These are phyloP conservation scores for Brassica balearica DNA, from an alignment of 441 rosid genomes.

Conservation along the genomic window DNA sequence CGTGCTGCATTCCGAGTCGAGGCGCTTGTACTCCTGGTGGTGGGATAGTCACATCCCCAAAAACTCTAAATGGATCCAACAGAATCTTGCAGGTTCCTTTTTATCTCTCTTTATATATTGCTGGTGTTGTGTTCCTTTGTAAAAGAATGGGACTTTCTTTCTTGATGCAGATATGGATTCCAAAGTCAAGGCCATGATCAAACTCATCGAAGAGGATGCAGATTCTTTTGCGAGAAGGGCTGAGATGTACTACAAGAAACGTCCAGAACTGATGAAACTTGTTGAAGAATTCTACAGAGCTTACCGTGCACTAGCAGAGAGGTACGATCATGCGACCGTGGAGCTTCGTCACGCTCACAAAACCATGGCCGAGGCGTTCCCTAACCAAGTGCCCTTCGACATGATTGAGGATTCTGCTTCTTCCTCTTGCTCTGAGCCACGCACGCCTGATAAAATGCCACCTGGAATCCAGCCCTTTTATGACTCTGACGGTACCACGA, in stretches of 20 bases:
- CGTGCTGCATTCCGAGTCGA: constrained; percentile 59
- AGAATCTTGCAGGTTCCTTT: constrained; percentile 72
- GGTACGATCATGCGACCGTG: constrained; percentile 75
- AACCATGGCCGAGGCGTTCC: constrained; percentile 80
- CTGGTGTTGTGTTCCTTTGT: background rate
- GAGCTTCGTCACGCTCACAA: constrained; percentile 87
- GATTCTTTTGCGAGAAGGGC: constrained; percentile 91
- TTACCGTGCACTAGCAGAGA: constrained; percentile 82
- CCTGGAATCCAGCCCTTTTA: constrained; percentile 45
- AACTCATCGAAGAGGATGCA: constrained; percentile 86
- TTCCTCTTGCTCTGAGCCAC: constrained; percentile 58
- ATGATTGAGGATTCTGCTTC: constrained; percentile 63
- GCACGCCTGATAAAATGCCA: constrained; percentile 60
- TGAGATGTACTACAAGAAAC: constrained; percentile 87
- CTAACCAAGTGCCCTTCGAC: constrained; percentile 64
- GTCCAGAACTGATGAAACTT: constrained; percentile 82
- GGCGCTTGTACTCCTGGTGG: constrained; percentile 86
- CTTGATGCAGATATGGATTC: constrained; percentile 66
- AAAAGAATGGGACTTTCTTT: too few relatives aligned
- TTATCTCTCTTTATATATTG: background rate
- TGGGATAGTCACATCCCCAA: constrained; percentile 92
- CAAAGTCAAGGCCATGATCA: constrained; percentile 81
- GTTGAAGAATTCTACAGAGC: constrained; percentile 89
- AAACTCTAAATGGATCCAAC: constrained; percentile 89
- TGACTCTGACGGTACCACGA: constrained; percentile 50